These are phyloP conservation scores for Pythium guiyangense DNA, from an alignment of 352 stramenopile genomes.

Conservation along the genomic window DNA sequence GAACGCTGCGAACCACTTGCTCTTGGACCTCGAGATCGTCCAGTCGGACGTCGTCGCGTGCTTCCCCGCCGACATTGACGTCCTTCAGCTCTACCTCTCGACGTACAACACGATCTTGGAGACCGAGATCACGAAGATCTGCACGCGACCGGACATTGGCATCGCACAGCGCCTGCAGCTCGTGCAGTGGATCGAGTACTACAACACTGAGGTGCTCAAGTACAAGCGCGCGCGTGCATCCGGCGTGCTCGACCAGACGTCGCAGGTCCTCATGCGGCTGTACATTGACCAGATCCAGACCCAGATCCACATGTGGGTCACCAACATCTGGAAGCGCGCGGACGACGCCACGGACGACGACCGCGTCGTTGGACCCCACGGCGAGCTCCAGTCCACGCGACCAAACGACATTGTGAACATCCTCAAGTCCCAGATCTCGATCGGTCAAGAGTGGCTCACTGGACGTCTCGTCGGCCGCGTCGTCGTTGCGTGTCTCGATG, in stretches of 20 bases:
- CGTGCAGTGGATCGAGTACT: conserved; percentile 88
- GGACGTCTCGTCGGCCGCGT: conserved; percentile 58
- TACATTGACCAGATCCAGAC: conserved; percentile 76
- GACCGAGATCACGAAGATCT: conserved; percentile 58
- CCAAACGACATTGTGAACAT: conserved; percentile 88
- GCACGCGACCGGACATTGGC: conserved; percentile 49
- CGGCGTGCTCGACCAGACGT: conserved; percentile 55
- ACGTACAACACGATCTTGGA: conserved; percentile 80
- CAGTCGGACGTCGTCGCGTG: conserved; percentile 65
- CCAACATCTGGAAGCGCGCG: conserved; percentile 77
- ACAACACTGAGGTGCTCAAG: conserved; percentile 83
- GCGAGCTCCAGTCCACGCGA: conserved; percentile 68
- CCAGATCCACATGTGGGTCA: conserved; percentile 82
- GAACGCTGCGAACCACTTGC: conserved; percentile 59
- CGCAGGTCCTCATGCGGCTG: conserved; percentile 65
- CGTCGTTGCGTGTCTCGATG: conserved; percentile 62
- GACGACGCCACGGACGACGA: conserved; percentile 37
- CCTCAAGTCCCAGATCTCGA: conserved; percentile 81
- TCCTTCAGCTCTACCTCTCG: conserved; percentile 69
- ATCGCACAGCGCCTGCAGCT: conserved; percentile 75
- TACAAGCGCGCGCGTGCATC: conserved; percentile 74
- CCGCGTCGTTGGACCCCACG: conserved; percentile 42
- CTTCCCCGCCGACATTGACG: conserved; percentile 75
- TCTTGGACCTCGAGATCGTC: conserved; percentile 78
- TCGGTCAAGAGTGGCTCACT: conserved; percentile 78